Percentiles rank a stretch among this genome's conserved stretches.
Evolutionary conservation across 2,329 filamentous ascomycete genomes (phyloP).

Genomic region (Penicillium crustosum): DNA sequence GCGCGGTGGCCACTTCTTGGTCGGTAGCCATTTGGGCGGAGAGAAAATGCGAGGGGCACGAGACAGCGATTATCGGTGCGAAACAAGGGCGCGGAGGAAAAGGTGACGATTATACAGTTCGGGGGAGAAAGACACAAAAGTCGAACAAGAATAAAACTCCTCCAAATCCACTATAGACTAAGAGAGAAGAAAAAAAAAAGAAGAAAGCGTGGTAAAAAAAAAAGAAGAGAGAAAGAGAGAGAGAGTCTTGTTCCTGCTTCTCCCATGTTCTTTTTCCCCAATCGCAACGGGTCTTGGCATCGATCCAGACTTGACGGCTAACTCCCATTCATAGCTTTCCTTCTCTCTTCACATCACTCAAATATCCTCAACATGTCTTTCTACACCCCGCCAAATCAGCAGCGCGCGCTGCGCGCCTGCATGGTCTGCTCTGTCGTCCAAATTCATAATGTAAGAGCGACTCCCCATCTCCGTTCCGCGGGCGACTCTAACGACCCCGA

Average conservation of each 20-base stretch:
- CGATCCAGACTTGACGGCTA: conserved; percentile 28
- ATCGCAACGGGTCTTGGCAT: conserved; percentile 34
- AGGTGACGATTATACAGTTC: background rate
- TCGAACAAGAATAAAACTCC: conserved; percentile 1
- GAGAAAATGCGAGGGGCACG: conserved; percentile 26
- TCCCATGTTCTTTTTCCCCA: conserved; percentile 24
- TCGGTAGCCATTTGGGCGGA: conserved; percentile 43
- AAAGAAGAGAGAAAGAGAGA: conserved; percentile 3
- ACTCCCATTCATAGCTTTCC: conserved; percentile 10
- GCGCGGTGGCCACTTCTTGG: conserved; percentile 69
- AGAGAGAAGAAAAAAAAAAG: conserved; percentile 5
- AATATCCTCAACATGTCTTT: conserved; percentile 47
- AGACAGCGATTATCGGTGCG: conserved; percentile 26
- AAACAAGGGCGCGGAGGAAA: conserved; percentile 3
- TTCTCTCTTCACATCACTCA: conserved; percentile 4
- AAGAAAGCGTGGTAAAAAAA: conserved; percentile 5
- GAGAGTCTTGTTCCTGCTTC: conserved; percentile 19
- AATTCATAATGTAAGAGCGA: conserved; percentile 64
- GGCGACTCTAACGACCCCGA: background rate
- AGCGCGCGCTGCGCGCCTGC: conserved; percentile 88
- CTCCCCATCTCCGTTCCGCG: conserved; percentile 8
- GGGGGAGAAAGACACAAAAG: conserved; percentile 11
- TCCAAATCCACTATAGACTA: background rate
- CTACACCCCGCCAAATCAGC: conserved; percentile 71
- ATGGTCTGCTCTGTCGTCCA: conserved; percentile 98